Evolutionary conservation across 257 asterid species (phyloP), one percentile per base, ranked within the genome.

Genomic region (Coffea eugenioides): DNA sequence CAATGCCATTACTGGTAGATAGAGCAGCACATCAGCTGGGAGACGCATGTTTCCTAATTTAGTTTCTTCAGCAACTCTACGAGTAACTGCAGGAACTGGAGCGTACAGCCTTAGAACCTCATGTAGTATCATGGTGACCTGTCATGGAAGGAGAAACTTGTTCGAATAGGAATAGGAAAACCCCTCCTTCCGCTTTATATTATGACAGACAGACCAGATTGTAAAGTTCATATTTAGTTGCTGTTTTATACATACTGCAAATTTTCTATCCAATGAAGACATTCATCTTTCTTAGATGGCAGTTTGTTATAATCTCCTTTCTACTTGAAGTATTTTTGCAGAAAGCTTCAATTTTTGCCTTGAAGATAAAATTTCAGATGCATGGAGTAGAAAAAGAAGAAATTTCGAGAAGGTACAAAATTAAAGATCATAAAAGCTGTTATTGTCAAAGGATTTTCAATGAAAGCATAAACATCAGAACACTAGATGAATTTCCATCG

Each of bases 81-180:
- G 66, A 66, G 3, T 39, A 39, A 39, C 0, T 2, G 43, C 31
- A 5, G 48, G 21, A 8, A 13, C 41, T 0, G 87, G 82, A 6
- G 84, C 65, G 34, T 82, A 82, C 46, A 82, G 14, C 9, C 85
- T 82, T 23, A 82, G 46, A 20, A 71, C 69, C 59, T 84, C 87
- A 6, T 77, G 8, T 9, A 84, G 51, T 39, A 84, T 84, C 87
- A 18, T 39, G 43, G 43, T 39, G 43, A 39, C 43, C 43, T 39
- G 43, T 39, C 43, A 39, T 4, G 43, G 43, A 39, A 49, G 9
- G 9, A 2, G 62, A 48, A 45, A 70, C 86, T 79, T 36, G 25
- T 69, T 69, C 8, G 21, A 41, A 21, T 23, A n/a, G n/a, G 15
- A 1, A 18, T 3, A 11, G 12, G 20, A 65, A 27, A 65, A 27